Evolutionary conservation across 2,329 filamentous ascomycete species (phyloP), one percentile per base, ranked within the genome.

Genomic region (Penicillium occitanis): DNA sequence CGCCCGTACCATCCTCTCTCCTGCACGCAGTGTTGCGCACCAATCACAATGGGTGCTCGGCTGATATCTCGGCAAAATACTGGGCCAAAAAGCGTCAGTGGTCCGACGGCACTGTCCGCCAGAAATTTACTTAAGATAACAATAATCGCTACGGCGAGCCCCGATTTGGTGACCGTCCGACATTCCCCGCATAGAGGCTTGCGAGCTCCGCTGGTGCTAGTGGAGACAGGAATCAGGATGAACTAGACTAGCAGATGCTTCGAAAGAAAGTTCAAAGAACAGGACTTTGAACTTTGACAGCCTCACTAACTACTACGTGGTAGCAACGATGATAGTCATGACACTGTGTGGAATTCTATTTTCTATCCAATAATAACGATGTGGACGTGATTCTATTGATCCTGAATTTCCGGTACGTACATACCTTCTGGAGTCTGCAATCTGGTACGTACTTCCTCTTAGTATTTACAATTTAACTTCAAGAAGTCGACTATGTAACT

Each of bases 151-250:
- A 44, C 33, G 33, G 48, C 25, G 48, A 50, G 40, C 35, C 48
- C 46, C 33, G 46, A 63, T 63, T 55, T 40, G 61, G 33, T 19
- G 48, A 30, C 22, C 22, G 51, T 33, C 61, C 61, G 61, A 63
- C 25, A 63, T 25, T 63, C 61, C 61, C 61, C 61, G 48, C 61
- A 55, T 44, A n/a, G 28, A 61, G 58, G 40, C 37, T 61, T 61
- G 37, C 40, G 58, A 55, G 48, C 48, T 55, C 46, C 44, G 28
- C 60, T 19, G 1, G 48, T 22, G 7, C 30, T 7, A 19, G 51
- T n/a, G 53, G 30, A 55, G 25, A 25, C 48, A 51, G 48, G 28
- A 53, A 33, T 51, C 28, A 53, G 28, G 30, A 25, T 57, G 53
- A 37, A 55, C 50, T 35, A 51, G 22, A 25, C 46, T 51, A 30